These are phyloP conservation scores for Zea luxurians DNA, from an alignment of 176 grass and related monocot species.

Conservation along the genomic window DNA sequence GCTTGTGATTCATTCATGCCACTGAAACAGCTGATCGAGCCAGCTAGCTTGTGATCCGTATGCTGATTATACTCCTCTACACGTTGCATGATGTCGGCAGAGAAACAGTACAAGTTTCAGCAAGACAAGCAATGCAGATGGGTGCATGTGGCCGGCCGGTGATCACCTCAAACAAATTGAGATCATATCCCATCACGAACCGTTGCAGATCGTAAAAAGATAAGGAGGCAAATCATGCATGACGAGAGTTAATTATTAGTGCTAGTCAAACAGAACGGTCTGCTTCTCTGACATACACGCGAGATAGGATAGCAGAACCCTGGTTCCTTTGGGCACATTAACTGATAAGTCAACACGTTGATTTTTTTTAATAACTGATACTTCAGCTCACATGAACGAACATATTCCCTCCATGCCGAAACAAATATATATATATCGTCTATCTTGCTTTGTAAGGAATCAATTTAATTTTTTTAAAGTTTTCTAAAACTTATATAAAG, in stretches of 20 bases:
- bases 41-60: background rate
- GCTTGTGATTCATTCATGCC: too few relatives aligned
- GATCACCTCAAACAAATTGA: background rate
- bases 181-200: background rate
- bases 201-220: background rate
- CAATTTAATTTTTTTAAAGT: too few relatives aligned
- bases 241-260: slow-evolving; percentile 7
- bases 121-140: slow-evolving; percentile 1
- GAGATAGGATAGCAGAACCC: background rate
- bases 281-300: background rate
- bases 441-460: too few relatives aligned
- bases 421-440: too few relatives aligned
- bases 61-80: background rate
- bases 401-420: too few relatives aligned
- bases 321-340: too few relatives aligned
- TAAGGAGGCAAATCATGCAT: background rate
- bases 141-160: background rate
- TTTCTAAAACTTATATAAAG: too few relatives aligned
- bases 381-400: background rate
- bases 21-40: too few relatives aligned
- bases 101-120: background rate
- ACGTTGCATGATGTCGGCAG: background rate
- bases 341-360: slow-evolving; percentile 25
- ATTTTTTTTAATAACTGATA: background rate
- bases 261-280: background rate